These are phyloP conservation scores for Naganishia liquefaciens DNA, from an alignment of 1,284 basidiomycete species.

Conservation along the genomic window DNA sequence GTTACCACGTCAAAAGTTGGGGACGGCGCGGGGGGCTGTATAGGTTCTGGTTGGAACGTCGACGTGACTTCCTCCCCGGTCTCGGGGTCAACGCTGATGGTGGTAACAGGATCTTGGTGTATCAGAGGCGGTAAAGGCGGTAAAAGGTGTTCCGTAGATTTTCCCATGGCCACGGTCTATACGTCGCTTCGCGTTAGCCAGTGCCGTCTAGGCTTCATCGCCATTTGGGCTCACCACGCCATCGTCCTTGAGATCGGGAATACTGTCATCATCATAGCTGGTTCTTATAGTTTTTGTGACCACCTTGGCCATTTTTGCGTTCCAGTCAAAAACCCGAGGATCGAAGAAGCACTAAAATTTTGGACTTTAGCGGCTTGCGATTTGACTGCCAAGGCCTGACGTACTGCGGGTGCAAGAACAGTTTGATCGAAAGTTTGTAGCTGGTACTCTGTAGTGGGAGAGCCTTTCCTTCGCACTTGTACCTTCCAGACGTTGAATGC, in stretches of 20 bases:
- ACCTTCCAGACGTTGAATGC: conserved; percentile 88
- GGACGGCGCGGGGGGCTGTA: conserved; percentile 23
- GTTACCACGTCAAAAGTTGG: conserved; percentile 66
- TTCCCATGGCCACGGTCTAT: conserved; percentile 61
- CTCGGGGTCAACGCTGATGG: conserved; percentile 28
- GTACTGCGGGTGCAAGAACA: conserved; percentile 88
- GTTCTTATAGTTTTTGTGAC: conserved; percentile 41
- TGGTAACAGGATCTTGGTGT: conserved; percentile 31
- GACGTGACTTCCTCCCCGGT: conserved; percentile 31
- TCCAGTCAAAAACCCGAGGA: conserved; percentile 82
- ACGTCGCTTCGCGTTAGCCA: not conserved
- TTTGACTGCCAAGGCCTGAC: conserved; percentile 35
- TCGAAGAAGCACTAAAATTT: conserved; percentile 78
- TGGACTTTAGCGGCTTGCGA: not conserved
- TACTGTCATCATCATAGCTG: conserved; percentile 48
- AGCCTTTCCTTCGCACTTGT: conserved; percentile 72
- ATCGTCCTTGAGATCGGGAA: conserved; percentile 53
- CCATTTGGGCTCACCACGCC: conserved; percentile 42
- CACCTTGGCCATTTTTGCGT: conserved; percentile 63
- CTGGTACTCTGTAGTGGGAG: conserved; percentile 81
- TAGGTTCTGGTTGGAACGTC: conserved; percentile 31
- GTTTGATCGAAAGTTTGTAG: conserved; percentile 93
- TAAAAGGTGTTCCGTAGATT: conserved; percentile 78
- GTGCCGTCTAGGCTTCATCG: not conserved
- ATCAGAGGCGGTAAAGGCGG: conserved; percentile 35